Conservation (phyloP, 768 basidiomycete species). For the Mycena vulgaris region DNA sequence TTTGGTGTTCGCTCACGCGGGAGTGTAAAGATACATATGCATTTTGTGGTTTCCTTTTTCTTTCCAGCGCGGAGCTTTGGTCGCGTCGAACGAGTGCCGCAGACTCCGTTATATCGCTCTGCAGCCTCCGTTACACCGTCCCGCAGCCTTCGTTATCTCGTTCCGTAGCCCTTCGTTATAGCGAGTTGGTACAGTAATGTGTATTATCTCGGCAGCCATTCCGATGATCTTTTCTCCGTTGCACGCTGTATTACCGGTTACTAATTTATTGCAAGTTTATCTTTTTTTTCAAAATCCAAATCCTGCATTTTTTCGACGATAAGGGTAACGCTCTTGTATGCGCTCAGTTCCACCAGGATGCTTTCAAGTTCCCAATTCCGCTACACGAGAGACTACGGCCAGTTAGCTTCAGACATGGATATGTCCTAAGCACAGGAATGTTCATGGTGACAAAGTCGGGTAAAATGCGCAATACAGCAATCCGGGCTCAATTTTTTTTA, state of each 20-base stretch:
- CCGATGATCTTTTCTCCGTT: slow-evolving; percentile 12
- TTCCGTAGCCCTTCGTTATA: slow-evolving; percentile 24
- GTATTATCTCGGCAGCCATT: slow-evolving; percentile 36
- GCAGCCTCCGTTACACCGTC: neutral
- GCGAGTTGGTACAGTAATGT: slow-evolving; percentile 38
- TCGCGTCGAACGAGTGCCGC: slow-evolving; percentile 33
- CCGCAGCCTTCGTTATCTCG: slow-evolving; percentile 32
- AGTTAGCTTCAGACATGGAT: no score
- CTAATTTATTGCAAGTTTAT: slow-evolving; percentile 38
- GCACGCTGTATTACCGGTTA: slow-evolving; percentile 39
- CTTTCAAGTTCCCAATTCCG: no score
- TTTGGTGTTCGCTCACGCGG: slow-evolving; percentile 9
- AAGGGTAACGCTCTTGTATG: no score
- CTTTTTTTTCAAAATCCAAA: slow-evolving; percentile 23
- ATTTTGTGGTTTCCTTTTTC: slow-evolving; percentile 33
- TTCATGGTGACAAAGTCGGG: no score
- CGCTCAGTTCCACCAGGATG: no score
- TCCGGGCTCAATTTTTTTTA: no score
- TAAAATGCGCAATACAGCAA: no score
- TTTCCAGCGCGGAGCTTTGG: slow-evolving; percentile 36
- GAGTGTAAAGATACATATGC: slow-evolving; percentile 36
- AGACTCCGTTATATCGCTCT: slow-evolving; percentile 10
- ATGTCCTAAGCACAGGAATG: no score
- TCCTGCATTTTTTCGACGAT: slow-evolving; percentile 14
- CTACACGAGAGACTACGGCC: no score